These are phyloP conservation scores for Malassezia arunalokei DNA, from an alignment of 1,284 basidiomycete genomes.

Conservation along the genomic window DNA sequence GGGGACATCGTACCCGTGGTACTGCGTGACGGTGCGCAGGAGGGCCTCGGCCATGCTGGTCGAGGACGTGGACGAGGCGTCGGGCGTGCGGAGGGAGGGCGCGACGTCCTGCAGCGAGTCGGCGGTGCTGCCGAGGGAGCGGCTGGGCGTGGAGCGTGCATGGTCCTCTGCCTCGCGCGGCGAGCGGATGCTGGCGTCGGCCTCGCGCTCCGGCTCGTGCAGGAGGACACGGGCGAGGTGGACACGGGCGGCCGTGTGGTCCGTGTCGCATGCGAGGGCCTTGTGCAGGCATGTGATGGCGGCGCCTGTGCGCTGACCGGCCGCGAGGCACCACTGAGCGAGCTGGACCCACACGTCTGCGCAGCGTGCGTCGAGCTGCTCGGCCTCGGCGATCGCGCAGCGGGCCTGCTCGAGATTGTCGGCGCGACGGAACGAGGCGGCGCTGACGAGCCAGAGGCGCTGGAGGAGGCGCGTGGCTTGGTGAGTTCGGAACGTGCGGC, in stretches of 20 bases:
- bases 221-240: slow-evolving; percentile 40
- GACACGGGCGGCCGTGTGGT: slow-evolving; percentile 33
- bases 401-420: slow-evolving; percentile 79
- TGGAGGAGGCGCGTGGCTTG: slow-evolving; percentile 52
- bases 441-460: slow-evolving; percentile 82
- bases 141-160: background rate
- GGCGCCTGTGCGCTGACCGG: slow-evolving; percentile 17
- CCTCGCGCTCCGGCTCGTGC: background rate
- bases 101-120: no score
- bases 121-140: background rate
- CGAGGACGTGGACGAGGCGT: background rate
- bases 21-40: slow-evolving; percentile 27
- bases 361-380: slow-evolving; percentile 71
- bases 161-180: slow-evolving; percentile 1
- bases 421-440: slow-evolving; percentile 78
- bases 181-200: background rate
- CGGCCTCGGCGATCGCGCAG: slow-evolving; percentile 87
- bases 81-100: no score
- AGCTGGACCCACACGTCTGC: slow-evolving; percentile 82
- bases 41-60: background rate
- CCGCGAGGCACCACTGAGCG: slow-evolving; percentile 25
- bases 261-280: slow-evolving; percentile 33
- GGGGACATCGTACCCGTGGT: slow-evolving; percentile 29
- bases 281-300: slow-evolving; percentile 43
- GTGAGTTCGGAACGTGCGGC: slow-evolving; percentile 10